Conservation (phyloP, 176 grass and related monocot species). For the Hordeum marinum region DNA sequence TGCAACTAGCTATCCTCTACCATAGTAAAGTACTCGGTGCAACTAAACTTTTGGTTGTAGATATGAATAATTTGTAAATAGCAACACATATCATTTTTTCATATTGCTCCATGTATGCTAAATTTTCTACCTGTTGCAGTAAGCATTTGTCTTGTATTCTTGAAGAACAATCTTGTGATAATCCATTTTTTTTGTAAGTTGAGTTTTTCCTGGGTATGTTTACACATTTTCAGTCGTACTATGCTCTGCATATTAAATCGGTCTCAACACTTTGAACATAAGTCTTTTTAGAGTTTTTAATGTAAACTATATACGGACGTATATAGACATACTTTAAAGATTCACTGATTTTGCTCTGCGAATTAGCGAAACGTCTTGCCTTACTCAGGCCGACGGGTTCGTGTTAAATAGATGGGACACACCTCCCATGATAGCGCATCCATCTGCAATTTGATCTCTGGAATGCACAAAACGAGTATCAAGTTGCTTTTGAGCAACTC, state of each 20-base stretch:
- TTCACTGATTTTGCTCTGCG: no score
- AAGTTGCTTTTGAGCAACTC: no score
- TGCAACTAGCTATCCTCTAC: background rate
- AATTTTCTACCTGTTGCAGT: background rate
- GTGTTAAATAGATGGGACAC: no score
- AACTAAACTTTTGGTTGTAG: background rate
- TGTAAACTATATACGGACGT: no score
- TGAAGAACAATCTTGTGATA: background rate
- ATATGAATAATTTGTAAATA: background rate
- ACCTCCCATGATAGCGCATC: no score
- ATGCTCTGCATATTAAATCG: conserved; percentile 4
- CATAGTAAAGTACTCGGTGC: background rate
- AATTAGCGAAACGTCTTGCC: no score
- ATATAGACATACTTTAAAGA: no score
- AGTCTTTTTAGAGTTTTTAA: no score
- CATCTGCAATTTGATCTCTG: no score
- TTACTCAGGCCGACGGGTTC: no score
- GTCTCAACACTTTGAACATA: background rate
- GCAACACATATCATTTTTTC: background rate
- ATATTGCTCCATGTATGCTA: background rate
- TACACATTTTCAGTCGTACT: background rate
- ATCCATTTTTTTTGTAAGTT: background rate
- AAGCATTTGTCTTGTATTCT: background rate
- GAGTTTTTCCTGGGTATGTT: background rate
- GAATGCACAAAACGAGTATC: no score